These are phyloP conservation scores for Torulaspora microellipsoides DNA, from an alignment of 805 yeast species.

Conservation along the genomic window DNA sequence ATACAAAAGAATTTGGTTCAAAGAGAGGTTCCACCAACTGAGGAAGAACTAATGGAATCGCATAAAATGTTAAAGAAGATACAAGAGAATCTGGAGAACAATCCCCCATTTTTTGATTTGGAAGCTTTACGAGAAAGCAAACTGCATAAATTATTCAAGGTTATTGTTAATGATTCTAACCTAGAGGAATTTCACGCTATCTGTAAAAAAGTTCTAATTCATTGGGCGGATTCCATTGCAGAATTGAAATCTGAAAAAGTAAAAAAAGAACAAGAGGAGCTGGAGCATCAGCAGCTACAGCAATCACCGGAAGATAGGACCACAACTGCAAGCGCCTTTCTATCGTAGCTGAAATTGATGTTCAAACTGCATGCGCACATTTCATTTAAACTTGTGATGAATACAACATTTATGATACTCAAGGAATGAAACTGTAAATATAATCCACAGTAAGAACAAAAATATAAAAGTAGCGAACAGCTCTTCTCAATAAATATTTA, in stretches of 20 bases:
- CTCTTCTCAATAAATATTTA: no score
- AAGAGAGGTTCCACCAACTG: slow-evolving; percentile 28
- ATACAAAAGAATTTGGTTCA: slow-evolving; percentile 32
- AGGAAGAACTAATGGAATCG: slow-evolving; percentile 24
- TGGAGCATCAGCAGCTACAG: slow-evolving; percentile 1
- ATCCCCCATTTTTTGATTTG: slow-evolving; percentile 31
- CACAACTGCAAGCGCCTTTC: slow-evolving; percentile 1
- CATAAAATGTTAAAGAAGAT: slow-evolving; percentile 28
- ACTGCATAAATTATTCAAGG: slow-evolving; percentile 31
- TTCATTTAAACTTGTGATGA: no score
- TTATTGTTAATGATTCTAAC: slow-evolving; percentile 24
- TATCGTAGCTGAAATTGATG: not conserved
- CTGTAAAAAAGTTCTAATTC: slow-evolving; percentile 23
- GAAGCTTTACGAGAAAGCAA: slow-evolving; percentile 29
- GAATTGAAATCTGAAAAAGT: slow-evolving; percentile 27
- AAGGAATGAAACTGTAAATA: no score
- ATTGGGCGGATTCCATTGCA: slow-evolving; percentile 24
- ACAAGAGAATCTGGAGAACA: slow-evolving; percentile 21
- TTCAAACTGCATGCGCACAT: no score
- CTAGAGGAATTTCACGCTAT: slow-evolving; percentile 29
- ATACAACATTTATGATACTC: no score
- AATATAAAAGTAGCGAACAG: no score
- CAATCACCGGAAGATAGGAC: slow-evolving; percentile 2
- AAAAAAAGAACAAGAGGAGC: slow-evolving; percentile 8
- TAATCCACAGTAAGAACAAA: no score